Base-by-base conservation (phyloP, 163 green algal genomes). In the Chloromonas sp. region DNA sequence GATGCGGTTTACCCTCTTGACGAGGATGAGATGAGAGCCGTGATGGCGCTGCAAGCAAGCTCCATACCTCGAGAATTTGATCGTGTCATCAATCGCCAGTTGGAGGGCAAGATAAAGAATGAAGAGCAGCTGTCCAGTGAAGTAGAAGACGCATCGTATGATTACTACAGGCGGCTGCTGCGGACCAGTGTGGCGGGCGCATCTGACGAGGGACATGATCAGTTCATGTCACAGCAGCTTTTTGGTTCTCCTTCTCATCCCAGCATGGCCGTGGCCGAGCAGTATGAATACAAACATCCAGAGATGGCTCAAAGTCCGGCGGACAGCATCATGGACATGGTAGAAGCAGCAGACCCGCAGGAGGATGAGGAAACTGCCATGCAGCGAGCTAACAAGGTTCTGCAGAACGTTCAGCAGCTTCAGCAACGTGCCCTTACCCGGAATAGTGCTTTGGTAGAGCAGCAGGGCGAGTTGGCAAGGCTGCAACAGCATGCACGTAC, bases 121-220 rank as follows among this genome's bases (percentile, higher is more conserved):
- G 71, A 85, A 59, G 89, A 89, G 78, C 87, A 89, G 82, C 87
- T 91, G 66, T 92, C 89, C 3, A 85, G 83, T 59, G 89, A 92
- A 84, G 71, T 92, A 61, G 85, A 92, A 79, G 89, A 92, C n/a
- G 89, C 89, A 15, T 84, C 85, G 2, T 91, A 85, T 71, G 85
- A 89, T 66, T 92, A 87, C 74, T 92, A 92, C 77, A n/a, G 79
- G 3, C 79, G 79, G 14, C 3, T 82, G 79, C 60, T 82, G 79
- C 79, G 79, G 5, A 71, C 59, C 2, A 36, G 60, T 1, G 59
- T 84, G 14, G 82, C 74, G 59, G 86, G 86, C 57, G 85, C 81
- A 61, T 84, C 77, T 58, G 86, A 86, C 57, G 86, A 89, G 77
- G 61, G 81, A 13, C 59, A 77, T 14, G 86, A 89, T 14, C 79